These are phyloP conservation scores for Cutaneotrichosporon daszewskae DNA, from an alignment of 1,284 basidiomycete genomes.

Conservation along the genomic window DNA sequence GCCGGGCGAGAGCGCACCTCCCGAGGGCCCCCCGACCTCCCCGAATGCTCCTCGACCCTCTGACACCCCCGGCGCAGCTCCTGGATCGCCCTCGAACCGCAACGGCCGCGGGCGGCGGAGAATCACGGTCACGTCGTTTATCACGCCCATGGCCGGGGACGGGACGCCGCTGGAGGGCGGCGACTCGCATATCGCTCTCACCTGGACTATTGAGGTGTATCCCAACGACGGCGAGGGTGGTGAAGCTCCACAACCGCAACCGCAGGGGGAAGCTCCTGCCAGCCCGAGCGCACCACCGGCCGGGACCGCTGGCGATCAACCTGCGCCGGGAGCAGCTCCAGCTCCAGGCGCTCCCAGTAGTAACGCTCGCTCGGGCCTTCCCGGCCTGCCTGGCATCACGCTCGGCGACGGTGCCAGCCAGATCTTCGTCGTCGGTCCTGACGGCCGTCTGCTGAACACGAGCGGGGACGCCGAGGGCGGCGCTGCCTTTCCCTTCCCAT, in stretches of 20 bases:
- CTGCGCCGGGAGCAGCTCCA: not conserved
- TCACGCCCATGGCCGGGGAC: too few species aligned
- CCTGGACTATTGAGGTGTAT: conserved; percentile 17
- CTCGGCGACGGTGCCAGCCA: conserved; percentile 1
- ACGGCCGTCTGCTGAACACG: conserved; percentile 1
- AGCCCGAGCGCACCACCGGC: too few species aligned
- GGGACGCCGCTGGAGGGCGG: not conserved
- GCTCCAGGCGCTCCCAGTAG: not conserved
- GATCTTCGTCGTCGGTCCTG: conserved; percentile 12
- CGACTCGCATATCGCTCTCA: conserved; percentile 5
- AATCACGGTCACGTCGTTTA: too few species aligned
- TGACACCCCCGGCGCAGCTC: too few species aligned
- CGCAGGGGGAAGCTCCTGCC: too few species aligned
- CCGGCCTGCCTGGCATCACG: not conserved
- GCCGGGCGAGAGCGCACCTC: too few species aligned
- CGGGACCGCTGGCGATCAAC: not conserved
- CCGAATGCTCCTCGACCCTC: too few species aligned
- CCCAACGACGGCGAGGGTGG: conserved; percentile 10
- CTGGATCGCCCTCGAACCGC: too few species aligned
- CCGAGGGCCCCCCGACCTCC: too few species aligned
- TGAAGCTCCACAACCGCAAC: not conserved
- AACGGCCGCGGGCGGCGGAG: too few species aligned
- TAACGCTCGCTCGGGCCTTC: not conserved
- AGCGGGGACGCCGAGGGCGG: not conserved
- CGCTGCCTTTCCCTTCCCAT: not conserved